Conservation (phyloP, 75 land plant genomes). For the Sequoia sempervirens region DNA sequence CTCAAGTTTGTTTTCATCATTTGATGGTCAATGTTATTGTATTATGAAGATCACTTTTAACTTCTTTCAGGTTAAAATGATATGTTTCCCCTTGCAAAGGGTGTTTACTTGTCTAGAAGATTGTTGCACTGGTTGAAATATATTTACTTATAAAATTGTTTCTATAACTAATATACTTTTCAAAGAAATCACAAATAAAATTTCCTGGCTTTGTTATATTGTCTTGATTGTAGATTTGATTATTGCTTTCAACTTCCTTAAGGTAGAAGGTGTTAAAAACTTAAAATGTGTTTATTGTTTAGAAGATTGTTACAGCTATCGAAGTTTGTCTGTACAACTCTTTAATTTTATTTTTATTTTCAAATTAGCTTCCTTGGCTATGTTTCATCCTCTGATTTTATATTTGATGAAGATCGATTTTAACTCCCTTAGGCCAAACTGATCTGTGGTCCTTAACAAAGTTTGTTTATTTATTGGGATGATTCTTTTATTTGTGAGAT, state of each 20-base stretch:
- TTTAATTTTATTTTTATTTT: not conserved
- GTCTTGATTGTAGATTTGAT: not conserved
- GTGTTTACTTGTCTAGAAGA: not conserved
- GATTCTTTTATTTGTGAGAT: constrained; percentile 3
- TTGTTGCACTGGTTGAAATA: not conserved
- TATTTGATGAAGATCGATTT: not conserved
- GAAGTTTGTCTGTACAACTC: not conserved
- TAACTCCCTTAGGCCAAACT: not conserved
- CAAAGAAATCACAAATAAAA: not conserved
- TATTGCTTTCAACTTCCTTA: not conserved
- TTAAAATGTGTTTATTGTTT: not conserved
- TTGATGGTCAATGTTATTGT: no score
- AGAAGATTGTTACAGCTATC: no score
- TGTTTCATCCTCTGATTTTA: not conserved
- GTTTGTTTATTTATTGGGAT: not conserved
- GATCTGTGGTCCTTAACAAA: not conserved
- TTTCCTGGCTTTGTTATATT: not conserved
- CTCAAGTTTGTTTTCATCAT: not conserved
- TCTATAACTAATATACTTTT: not conserved
- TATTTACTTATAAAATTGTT: not conserved
- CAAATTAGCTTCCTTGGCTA: not conserved
- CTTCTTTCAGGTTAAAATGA: not conserved
- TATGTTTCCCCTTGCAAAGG: no score
- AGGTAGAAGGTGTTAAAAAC: not conserved
- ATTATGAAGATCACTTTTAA: not conserved